Percentiles rank a stretch among this genome's conserved stretches.
Conservation (phyloP, 495 filamentous ascomycete species). For the Bacidia rubella region DNA sequence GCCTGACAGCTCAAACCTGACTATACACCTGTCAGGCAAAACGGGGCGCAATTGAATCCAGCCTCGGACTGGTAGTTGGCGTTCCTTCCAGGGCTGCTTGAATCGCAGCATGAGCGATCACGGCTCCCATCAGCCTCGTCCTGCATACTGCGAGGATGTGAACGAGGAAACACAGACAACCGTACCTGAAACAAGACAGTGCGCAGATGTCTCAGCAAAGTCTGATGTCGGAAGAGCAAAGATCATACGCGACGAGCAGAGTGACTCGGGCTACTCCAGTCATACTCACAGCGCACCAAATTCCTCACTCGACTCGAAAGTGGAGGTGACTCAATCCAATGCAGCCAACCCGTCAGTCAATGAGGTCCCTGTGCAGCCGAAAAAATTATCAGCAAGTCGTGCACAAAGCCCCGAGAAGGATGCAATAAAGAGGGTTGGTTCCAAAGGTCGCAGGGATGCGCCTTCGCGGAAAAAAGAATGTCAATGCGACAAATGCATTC, state of each 20-base stretch:
- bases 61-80: background rate
- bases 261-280: conserved; percentile 55
- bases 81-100: background rate
- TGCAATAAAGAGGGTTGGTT: conserved; percentile 22
- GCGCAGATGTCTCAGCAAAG: conserved; percentile 42
- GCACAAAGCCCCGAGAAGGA: conserved; percentile 15
- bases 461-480: conserved; percentile 5
- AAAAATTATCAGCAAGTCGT: conserved; percentile 7
- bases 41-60: background rate
- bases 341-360: conserved; percentile 20
- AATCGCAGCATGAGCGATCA: conserved; percentile 1
- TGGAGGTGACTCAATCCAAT: conserved; percentile 30
- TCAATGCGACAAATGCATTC: conserved; percentile 5
- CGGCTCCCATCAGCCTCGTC: conserved; percentile 2
- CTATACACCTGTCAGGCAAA: background rate
- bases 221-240: conserved; percentile 22
- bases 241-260: conserved; percentile 32
- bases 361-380: background rate
- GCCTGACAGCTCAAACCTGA: background rate
- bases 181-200: conserved; percentile 35
- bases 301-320: conserved; percentile 36
- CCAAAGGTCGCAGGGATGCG: conserved; percentile 25
- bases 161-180: conserved; percentile 37
- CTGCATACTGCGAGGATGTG: conserved; percentile 44
- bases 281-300: conserved; percentile 42